Percentiles rank a stretch among this genome's conserved stretches.
These are phyloP conservation scores for Psilocybe cyanescens DNA, from an alignment of 768 basidiomycete genomes.

Conservation along the genomic window DNA sequence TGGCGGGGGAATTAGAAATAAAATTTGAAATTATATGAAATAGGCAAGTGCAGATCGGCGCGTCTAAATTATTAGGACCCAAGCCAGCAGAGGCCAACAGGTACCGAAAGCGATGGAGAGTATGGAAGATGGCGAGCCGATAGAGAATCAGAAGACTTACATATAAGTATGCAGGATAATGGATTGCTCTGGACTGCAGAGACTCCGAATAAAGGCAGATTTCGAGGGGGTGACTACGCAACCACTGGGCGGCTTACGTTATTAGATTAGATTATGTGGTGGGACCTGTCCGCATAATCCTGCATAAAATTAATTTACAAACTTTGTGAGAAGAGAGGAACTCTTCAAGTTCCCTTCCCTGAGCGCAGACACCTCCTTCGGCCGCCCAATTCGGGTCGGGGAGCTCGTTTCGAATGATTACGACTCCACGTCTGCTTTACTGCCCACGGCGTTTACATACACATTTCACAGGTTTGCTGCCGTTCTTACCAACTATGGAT, in stretches of 20 bases:
- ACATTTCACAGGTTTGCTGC: neutral
- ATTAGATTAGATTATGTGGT: no score
- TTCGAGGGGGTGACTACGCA: no score
- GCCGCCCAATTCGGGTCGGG: neutral
- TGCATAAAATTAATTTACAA: neutral
- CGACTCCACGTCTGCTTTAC: neutral
- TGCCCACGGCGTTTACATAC: neutral
- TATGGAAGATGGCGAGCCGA: neutral
- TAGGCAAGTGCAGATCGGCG: constrained; percentile 8
- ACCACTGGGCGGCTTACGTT: no score
- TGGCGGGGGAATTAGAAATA: neutral
- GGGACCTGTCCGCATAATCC: no score
- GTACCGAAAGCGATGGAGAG: neutral
- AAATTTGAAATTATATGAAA: neutral
- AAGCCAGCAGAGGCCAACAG: neutral
- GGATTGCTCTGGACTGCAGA: no score
- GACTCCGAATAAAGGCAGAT: no score
- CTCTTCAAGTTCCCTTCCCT: neutral
- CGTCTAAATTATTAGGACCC: constrained; percentile 10
- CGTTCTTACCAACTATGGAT: neutral
- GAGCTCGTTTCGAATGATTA: neutral
- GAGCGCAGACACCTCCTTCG: neutral
- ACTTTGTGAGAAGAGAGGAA: neutral
- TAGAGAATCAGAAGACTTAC: neutral
- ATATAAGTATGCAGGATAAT: no score